Evolutionary conservation across 495 filamentous ascomycete genomes (phyloP).

Genomic region (Penicillium pulvis): DNA sequence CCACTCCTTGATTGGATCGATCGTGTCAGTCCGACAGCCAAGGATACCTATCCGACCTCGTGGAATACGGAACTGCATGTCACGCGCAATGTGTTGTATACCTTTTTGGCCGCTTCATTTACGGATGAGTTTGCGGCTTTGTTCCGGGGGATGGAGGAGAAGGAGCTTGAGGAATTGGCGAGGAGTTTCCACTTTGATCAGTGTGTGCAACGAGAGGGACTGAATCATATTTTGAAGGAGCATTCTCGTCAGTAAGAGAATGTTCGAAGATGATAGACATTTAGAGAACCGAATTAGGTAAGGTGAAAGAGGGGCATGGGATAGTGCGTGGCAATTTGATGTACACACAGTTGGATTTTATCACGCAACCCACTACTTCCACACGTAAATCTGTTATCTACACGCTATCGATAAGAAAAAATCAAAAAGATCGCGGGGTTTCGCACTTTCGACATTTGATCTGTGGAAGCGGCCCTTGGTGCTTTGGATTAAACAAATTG

Average conservation of each 20-base stretch:
- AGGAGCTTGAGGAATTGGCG: slow-evolving; percentile 59
- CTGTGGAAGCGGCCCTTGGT: slow-evolving; percentile 8
- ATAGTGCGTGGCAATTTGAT: slow-evolving; percentile 11
- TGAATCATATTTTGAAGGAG: slow-evolving; percentile 56
- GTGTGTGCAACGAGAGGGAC: slow-evolving; percentile 55
- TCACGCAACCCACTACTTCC: background rate
- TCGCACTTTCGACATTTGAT: slow-evolving; percentile 20
- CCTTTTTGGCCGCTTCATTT: slow-evolving; percentile 54
- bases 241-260: slow-evolving; percentile 29
- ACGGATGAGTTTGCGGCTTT: slow-evolving; percentile 59
- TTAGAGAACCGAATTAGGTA: background rate
- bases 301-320: background rate
- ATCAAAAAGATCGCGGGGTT: slow-evolving; percentile 36
- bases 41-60: slow-evolving; percentile 53
- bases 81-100: slow-evolving; percentile 52
- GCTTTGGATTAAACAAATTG: slow-evolving; percentile 2
- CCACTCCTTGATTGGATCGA: slow-evolving; percentile 49
- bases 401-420: slow-evolving; percentile 41
- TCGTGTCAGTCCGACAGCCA: slow-evolving; percentile 36
- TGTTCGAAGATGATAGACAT: background rate
- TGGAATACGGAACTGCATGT: slow-evolving; percentile 62
- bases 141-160: slow-evolving; percentile 54
- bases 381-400: slow-evolving; percentile 20
- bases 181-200: slow-evolving; percentile 58
- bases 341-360: background rate